Percentiles rank a stretch among this genome's conserved stretches.
Evolutionary conservation across 1,284 basidiomycete species (phyloP).

Genomic region (Sporisorium graminicola): DNA sequence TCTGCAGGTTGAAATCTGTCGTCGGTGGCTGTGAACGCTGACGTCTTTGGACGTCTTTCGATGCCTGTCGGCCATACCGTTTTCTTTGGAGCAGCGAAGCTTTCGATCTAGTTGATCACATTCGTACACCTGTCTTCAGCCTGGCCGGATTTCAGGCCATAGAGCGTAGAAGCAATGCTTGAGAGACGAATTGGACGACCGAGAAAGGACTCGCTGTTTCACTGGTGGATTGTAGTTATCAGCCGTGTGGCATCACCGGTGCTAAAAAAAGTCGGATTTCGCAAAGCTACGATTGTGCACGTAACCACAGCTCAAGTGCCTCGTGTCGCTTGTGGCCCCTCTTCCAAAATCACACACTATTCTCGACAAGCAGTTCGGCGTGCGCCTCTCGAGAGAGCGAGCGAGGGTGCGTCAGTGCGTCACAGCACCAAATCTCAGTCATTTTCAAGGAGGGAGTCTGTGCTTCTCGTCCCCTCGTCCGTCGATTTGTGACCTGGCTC

Average conservation of each 20-base stretch:
- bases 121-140: too few species aligned
- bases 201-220: not conserved
- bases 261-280: not conserved
- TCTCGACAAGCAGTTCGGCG: not conserved
- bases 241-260: not conserved
- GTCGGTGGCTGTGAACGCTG: not conserved
- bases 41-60: not conserved
- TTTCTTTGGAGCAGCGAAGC: too few species aligned
- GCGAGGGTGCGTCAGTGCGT: conserved; percentile 11
- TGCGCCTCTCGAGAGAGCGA: not conserved
- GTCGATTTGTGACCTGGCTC: too few species aligned
- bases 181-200: not conserved
- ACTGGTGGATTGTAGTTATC: conserved; percentile 6
- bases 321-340: not conserved
- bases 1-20: not conserved
- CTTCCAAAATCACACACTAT: not conserved
- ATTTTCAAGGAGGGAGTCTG: not conserved
- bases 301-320: conserved; percentile 7
- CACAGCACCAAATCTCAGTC: conserved; percentile 2
- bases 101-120: too few species aligned
- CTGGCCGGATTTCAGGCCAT: too few species aligned
- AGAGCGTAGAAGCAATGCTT: too few species aligned
- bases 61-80: too few species aligned
- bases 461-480: conserved; percentile 1
- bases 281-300: not conserved